phyloP scores from a whole-genome alignment of 2,329 filamentous ascomycete species.

The Xylariaceae sp. region DNA sequence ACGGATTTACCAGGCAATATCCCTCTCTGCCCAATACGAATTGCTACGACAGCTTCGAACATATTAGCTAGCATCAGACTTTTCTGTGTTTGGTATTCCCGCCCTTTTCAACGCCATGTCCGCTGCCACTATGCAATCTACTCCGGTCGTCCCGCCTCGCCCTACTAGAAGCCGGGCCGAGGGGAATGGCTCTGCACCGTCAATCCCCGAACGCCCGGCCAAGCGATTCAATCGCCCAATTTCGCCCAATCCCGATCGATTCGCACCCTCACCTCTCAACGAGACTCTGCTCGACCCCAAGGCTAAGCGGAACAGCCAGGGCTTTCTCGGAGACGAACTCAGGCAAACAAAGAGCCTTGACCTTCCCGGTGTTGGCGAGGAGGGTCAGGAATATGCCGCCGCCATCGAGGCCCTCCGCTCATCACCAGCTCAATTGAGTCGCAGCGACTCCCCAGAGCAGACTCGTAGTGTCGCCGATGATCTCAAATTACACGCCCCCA shows the following conservation, averaged over 20 bases:
- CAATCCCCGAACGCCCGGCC: slow-evolving; percentile 70
- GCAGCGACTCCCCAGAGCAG: slow-evolving; percentile 55
- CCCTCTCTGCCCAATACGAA: slow-evolving; percentile 18
- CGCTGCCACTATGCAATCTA: slow-evolving; percentile 43
- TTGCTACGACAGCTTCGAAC: slow-evolving; percentile 17
- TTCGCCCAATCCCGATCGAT: slow-evolving; percentile 72
- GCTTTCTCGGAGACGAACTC: slow-evolving; percentile 38
- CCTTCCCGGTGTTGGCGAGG: slow-evolving; percentile 80
- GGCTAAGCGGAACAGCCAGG: slow-evolving; percentile 38
- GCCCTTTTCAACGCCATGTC: slow-evolving; percentile 37
- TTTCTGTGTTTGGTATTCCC: slow-evolving; percentile 4
- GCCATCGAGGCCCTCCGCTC: slow-evolving; percentile 43
- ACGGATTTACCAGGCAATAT: slow-evolving; percentile 17
- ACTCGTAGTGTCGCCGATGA: slow-evolving; percentile 74
- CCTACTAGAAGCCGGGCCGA: slow-evolving; percentile 48
- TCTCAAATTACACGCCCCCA: slow-evolving; percentile 82
- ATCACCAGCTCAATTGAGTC: slow-evolving; percentile 35
- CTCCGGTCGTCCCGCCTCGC: slow-evolving; percentile 52
- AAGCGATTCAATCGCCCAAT: slow-evolving; percentile 65
- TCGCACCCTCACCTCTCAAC: slow-evolving; percentile 80
- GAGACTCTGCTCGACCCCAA: slow-evolving; percentile 53
- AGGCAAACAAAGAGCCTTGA: slow-evolving; percentile 69
- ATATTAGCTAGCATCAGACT: slow-evolving; percentile 22
- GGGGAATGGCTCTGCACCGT: slow-evolving; percentile 46
- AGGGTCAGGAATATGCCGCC: slow-evolving; percentile 79